phyloP scores from a whole-genome alignment of 768 basidiomycete species.

The Auricularia auricula-judae region DNA sequence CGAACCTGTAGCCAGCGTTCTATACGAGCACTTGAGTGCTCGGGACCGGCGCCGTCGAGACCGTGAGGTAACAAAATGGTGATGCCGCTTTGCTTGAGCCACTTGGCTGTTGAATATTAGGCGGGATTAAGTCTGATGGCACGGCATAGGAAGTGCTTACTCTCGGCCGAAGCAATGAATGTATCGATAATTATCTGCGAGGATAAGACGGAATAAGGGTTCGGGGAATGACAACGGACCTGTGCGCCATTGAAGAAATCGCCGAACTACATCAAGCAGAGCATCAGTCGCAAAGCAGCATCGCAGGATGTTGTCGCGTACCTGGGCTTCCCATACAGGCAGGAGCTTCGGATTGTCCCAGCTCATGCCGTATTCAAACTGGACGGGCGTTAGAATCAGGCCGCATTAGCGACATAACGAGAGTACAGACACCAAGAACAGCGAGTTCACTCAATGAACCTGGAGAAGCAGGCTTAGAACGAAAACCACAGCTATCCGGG shows the following conservation, averaged over 20 bases:
- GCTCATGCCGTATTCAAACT: constrained; percentile 87
- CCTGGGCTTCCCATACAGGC: constrained; percentile 90
- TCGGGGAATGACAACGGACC: constrained; percentile 22
- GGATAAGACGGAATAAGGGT: too few relatives aligned
- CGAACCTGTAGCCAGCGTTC: constrained; percentile 83
- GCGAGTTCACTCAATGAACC: constrained; percentile 85
- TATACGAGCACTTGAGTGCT: constrained; percentile 81
- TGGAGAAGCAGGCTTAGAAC: constrained; percentile 15
- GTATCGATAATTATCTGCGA: constrained; percentile 59
- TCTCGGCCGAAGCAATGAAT: constrained; percentile 74
- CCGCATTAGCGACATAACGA: not conserved
- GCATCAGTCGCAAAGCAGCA: not conserved
- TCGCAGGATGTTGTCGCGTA: constrained; percentile 14
- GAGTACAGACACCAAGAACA: constrained; percentile 59
- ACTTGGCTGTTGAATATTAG: constrained; percentile 53
- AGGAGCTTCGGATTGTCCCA: constrained; percentile 78
- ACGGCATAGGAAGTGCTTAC: constrained; percentile 29
- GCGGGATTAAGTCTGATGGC: not conserved
- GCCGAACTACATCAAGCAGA: constrained; percentile 45
- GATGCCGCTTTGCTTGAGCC: constrained; percentile 85
- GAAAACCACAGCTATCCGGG: constrained; percentile 2
- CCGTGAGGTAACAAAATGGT: constrained; percentile 83
- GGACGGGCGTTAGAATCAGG: constrained; percentile 4
- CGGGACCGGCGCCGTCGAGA: constrained; percentile 85
- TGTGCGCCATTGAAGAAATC: constrained; percentile 89